These are phyloP conservation scores for Persicaria tinctoria DNA, from an alignment of 148 eudicot species.

Conservation along the genomic window DNA sequence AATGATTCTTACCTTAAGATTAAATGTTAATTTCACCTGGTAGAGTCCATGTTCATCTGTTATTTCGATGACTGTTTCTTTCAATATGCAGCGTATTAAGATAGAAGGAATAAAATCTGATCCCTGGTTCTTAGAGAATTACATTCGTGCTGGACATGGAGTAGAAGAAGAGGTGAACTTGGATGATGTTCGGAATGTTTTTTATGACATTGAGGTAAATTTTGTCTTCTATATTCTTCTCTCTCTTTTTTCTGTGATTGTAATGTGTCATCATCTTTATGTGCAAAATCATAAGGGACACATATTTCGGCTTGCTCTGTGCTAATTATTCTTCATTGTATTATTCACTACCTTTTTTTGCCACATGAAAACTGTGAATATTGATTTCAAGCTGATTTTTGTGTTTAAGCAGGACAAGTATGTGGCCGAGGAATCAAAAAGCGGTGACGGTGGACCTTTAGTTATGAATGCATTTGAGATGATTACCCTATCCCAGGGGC, in stretches of 20 bases:
- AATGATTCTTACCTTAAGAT: background rate
- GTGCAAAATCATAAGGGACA: background rate
- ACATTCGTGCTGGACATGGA: slow-evolving; percentile 45
- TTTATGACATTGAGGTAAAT: slow-evolving; percentile 83
- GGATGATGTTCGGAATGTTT: slow-evolving; percentile 87
- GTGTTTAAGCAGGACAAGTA: slow-evolving; percentile 55
- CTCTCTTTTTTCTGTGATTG: background rate
- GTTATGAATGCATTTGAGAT: slow-evolving; percentile 99
- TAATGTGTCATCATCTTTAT: background rate
- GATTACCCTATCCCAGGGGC: slow-evolving; percentile 95
- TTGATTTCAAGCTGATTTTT: background rate
- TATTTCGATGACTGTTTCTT: slow-evolving; percentile 10
- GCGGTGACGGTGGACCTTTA: slow-evolving; percentile 50
- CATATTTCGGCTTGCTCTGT: background rate
- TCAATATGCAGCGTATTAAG: slow-evolving; percentile 61
- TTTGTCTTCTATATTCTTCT: background rate
- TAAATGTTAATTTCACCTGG: background rate
- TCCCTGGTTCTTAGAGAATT: slow-evolving; percentile 75
- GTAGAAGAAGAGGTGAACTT: slow-evolving; percentile 76
- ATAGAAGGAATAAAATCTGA: slow-evolving; percentile 68
- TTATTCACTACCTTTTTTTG: background rate
- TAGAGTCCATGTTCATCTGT: background rate
- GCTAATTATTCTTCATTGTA: background rate
- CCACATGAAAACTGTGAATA: background rate
- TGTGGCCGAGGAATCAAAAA: slow-evolving; percentile 64